Evolutionary conservation across 371 early-diverging fungal genomes (phyloP), one percentile per base, ranked within the genome.

Genomic region (Lichtheimia hyalospora): DNA sequence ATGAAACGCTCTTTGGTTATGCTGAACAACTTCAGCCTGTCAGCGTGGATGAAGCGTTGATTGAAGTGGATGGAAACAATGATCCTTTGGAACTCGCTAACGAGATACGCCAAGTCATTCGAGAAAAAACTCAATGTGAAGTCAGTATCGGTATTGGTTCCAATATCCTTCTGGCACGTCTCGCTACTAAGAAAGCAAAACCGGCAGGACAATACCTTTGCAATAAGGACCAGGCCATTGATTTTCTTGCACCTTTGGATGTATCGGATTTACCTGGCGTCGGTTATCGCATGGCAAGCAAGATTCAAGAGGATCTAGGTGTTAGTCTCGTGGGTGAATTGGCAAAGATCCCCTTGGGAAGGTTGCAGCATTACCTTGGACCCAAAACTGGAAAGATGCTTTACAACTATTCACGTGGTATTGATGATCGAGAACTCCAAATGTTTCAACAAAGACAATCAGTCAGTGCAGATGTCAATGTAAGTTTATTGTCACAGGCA

Each of bases 111-210:
- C 23, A 57, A 8, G 66, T 71, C 20, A 83, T 94, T 7, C 62
- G 70, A 14, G 65, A 69, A 1, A 74, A 61, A 5, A 93, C 91
- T 1, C 80, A 80, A 12, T 93, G 91, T 60, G 68, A 82, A 40
- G 89, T 83, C 0, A 88, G 89, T 68, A 74, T 95, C 13, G 96
- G 95, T 1, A 84, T 92, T 15, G 89, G 90, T 0, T 67, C 81
- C 8, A 92, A 85, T 54, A 86, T 90, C 54, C 73, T 95, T 5
- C 44, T 92, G n/a, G 92, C 94, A 18, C 79, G 80, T 53, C 63
- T 95, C 27, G 89, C 95, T 0, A 94, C 94, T 2, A 81, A 78
- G 50, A 74, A 74, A 51, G 96, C 96, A 8, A 96, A 96, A 62
- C 95, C 96, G 0, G 70, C 92, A 58, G 91, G 91, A 5, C 82